Percentiles rank a stretch among this genome's conserved stretches.
These are phyloP conservation scores for Rubus idaeus DNA, from an alignment of 306 rosid species.

Conservation along the genomic window DNA sequence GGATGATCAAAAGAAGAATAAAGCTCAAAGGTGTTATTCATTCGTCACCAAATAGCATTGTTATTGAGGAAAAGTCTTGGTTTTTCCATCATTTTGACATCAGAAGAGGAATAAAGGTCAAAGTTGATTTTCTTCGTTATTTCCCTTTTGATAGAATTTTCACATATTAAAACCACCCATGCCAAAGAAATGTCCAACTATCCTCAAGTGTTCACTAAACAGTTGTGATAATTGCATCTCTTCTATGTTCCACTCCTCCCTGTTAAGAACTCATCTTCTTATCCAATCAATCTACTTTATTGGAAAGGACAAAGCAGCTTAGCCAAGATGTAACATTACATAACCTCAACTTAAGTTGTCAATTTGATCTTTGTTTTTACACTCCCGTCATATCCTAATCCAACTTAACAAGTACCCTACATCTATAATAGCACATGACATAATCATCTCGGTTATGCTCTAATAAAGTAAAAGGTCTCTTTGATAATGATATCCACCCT, in stretches of 20 bases:
- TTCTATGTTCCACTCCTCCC: too few species aligned
- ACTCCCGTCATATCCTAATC: too few species aligned
- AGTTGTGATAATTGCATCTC: too few species aligned
- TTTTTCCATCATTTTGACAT: not conserved
- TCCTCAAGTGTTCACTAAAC: not conserved
- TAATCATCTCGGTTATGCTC: not conserved
- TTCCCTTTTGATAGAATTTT: not conserved
- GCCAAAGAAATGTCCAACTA: not conserved
- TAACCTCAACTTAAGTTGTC: not conserved
- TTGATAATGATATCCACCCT: not conserved
- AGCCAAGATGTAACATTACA: not conserved
- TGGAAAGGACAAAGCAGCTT: not conserved
- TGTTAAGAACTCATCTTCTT: not conserved
- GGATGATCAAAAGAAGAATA: conserved; percentile 6
- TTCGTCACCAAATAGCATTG: not conserved
- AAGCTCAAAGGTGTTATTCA: not conserved
- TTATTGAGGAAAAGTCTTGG: not conserved
- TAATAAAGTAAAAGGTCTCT: not conserved
- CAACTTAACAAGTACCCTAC: not conserved
- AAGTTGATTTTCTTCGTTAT: not conserved
- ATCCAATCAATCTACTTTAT: not conserved
- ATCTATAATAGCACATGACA: not conserved
- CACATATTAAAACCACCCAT: not conserved
- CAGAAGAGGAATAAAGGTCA: conserved; percentile 12
- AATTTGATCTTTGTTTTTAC: not conserved